Evolutionary conservation across 371 early-diverging fungal genomes (phyloP).

Genomic region (Actinomortierella wolfii): DNA sequence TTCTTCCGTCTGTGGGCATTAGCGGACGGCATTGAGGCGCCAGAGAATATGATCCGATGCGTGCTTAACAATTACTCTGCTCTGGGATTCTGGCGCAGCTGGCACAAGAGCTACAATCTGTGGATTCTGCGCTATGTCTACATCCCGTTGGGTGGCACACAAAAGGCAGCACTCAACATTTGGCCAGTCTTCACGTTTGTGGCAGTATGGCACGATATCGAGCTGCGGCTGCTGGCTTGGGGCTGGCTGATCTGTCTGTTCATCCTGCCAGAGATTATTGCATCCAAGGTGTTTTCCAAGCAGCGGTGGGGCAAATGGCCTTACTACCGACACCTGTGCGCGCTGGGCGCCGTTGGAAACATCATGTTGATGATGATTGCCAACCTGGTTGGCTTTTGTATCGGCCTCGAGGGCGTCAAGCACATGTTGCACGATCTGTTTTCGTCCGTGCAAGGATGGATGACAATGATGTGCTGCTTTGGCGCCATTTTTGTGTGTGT

Average conservation of each 20-base stretch:
- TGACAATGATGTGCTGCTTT: conserved; percentile 42
- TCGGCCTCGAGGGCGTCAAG: conserved; percentile 84
- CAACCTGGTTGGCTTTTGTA: conserved; percentile 93
- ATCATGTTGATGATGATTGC: conserved; percentile 94
- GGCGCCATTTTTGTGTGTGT: conserved; percentile 68
- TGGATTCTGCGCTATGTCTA: conserved; percentile 93
- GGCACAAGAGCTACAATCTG: conserved; percentile 92
- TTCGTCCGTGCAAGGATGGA: conserved; percentile 23
- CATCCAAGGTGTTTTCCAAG: conserved; percentile 62
- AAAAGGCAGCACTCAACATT: conserved; percentile 68
- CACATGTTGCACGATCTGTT: conserved; percentile 55
- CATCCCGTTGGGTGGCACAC: conserved; percentile 86
- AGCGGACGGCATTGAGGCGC: conserved; percentile 81
- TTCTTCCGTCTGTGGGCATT: conserved; percentile 94
- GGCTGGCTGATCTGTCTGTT: conserved; percentile 90
- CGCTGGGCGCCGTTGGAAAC: conserved; percentile 83
- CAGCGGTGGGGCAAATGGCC: conserved; percentile 61
- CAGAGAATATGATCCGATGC: conserved; percentile 94
- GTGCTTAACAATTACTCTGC: conserved; percentile 92
- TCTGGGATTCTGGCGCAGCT: conserved; percentile 90
- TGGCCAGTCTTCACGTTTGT: conserved; percentile 93
- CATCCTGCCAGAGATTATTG: conserved; percentile 83
- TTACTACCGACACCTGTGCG: conserved; percentile 83
- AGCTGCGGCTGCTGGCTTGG: conserved; percentile 86
- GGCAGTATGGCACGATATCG: conserved; percentile 94